Conservation (phyloP, 2,329 filamentous ascomycete genomes). For the Cryphonectria nitschkei region DNA sequence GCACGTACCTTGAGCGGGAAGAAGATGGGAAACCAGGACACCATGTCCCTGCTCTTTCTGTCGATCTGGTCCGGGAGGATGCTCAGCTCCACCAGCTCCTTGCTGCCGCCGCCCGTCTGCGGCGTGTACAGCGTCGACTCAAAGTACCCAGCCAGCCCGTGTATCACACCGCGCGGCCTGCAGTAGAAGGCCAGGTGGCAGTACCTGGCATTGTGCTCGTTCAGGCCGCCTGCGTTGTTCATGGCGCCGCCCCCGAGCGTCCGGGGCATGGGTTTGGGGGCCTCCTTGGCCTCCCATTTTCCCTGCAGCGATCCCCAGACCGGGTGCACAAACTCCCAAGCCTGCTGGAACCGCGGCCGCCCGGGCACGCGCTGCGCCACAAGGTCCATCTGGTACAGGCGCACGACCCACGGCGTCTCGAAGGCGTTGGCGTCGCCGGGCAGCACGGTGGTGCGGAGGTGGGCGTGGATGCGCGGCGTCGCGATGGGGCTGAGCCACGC, state of each 20-base stretch:
- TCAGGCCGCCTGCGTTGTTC: slow-evolving; percentile 76
- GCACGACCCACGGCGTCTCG: slow-evolving; percentile 93
- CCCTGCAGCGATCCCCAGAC: slow-evolving; percentile 51
- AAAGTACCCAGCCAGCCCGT: slow-evolving; percentile 93
- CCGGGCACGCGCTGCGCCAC: slow-evolving; percentile 68
- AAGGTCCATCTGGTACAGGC: slow-evolving; percentile 87
- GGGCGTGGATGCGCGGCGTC: slow-evolving; percentile 81
- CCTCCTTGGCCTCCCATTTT: slow-evolving; percentile 43
- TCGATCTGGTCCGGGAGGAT: slow-evolving; percentile 93
- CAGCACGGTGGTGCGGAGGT: slow-evolving; percentile 68
- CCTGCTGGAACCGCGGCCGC: slow-evolving; percentile 69
- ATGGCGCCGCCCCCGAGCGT: slow-evolving; percentile 73
- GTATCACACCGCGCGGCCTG: slow-evolving; percentile 78
- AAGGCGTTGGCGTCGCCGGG: slow-evolving; percentile 71
- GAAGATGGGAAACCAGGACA: slow-evolving; percentile 98
- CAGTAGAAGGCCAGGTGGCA: slow-evolving; percentile 79
- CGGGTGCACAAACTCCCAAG: slow-evolving; percentile 82
- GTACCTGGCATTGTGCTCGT: slow-evolving; percentile 88
- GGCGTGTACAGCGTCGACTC: slow-evolving; percentile 88
- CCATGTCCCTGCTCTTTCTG: slow-evolving; percentile 94
- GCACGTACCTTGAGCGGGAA: slow-evolving; percentile 85
- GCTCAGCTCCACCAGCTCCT: slow-evolving; percentile 77
- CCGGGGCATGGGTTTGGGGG: slow-evolving; percentile 57
- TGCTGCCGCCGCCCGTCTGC: slow-evolving; percentile 40
- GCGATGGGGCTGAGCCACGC: slow-evolving; percentile 92